phyloP scores from a whole-genome alignment of 169 alveolate species.

The Plasmodium blacklocki region DNA sequence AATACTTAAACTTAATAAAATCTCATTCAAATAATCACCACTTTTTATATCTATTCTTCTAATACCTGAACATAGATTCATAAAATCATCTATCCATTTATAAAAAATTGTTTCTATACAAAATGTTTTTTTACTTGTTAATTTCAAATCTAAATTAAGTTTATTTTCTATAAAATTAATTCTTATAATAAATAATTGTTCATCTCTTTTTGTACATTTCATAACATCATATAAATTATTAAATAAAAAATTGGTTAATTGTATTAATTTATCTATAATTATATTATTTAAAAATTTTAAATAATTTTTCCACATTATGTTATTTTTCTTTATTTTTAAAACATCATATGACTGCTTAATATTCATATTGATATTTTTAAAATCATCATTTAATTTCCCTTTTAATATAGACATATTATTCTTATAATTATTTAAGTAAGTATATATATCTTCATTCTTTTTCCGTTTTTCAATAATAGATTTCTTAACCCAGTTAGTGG shows the following conservation, averaged over 20 bases:
- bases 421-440: constrained; percentile 81
- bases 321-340: constrained; percentile 89
- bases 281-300: constrained; percentile 89
- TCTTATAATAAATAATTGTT: constrained; percentile 43
- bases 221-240: constrained; percentile 35
- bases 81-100: constrained; percentile 64
- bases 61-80: constrained; percentile 59
- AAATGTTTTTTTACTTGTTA: constrained; percentile 39
- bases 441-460: constrained; percentile 80
- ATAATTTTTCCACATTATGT: constrained; percentile 90
- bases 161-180: constrained; percentile 41
- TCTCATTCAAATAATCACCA: constrained; percentile 68
- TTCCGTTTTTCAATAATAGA: constrained; percentile 87
- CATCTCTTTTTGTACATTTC: constrained; percentile 26
- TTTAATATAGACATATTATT: constrained; percentile 80
- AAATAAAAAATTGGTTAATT: constrained; percentile 27
- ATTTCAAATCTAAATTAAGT: constrained; percentile 40
- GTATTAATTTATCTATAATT: constrained; percentile 83
- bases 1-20: constrained; percentile 40
- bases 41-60: constrained; percentile 65
- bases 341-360: constrained; percentile 91
- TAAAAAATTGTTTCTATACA: constrained; percentile 44
- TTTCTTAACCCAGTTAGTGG: constrained; percentile 45
- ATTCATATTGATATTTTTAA: constrained; percentile 85
- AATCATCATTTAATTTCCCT: constrained; percentile 82